Evolutionary conservation across 768 basidiomycete genomes (phyloP).

Genomic region (Neoboletus magnificus): DNA sequence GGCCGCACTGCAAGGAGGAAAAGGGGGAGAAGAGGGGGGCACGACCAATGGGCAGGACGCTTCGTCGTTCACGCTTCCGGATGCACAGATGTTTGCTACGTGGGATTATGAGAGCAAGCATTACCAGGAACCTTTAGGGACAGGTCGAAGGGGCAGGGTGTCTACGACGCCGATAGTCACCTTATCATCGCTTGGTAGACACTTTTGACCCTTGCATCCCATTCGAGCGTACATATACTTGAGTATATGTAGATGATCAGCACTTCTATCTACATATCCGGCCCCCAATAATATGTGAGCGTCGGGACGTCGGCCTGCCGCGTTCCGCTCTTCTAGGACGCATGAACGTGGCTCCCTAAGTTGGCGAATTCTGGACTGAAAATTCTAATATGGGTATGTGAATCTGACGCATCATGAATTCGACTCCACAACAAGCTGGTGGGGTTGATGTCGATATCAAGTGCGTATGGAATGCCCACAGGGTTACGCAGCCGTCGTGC

Average conservation of each 20-base stretch:
- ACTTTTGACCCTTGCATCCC: background rate
- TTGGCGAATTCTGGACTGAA: too few relatives aligned
- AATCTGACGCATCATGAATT: too few relatives aligned
- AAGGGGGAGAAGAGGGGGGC: slow-evolving; percentile 23
- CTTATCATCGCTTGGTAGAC: slow-evolving; percentile 17
- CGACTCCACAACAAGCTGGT: too few relatives aligned
- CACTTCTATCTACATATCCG: too few relatives aligned
- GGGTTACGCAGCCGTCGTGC: too few relatives aligned
- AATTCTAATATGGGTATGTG: too few relatives aligned
- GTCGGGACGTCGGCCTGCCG: too few relatives aligned
- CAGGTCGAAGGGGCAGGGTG: slow-evolving; percentile 28
- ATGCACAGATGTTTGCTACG: slow-evolving; percentile 49
- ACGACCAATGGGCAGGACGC: slow-evolving; percentile 23
- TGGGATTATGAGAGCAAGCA: slow-evolving; percentile 49
- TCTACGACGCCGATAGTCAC: slow-evolving; percentile 18
- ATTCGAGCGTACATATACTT: background rate
- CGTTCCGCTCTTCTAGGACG: too few relatives aligned
- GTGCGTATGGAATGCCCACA: too few relatives aligned
- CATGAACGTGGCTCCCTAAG: too few relatives aligned
- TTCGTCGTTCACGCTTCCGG: slow-evolving; percentile 37
- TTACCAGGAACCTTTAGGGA: slow-evolving; percentile 36
- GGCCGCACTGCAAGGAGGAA: slow-evolving; percentile 18
- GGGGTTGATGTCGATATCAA: too few relatives aligned
- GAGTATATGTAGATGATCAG: background rate
- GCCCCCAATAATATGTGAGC: too few relatives aligned